Base-by-base conservation (phyloP, 1,139 yeast species). In the Arxiozyma telluris region DNA sequence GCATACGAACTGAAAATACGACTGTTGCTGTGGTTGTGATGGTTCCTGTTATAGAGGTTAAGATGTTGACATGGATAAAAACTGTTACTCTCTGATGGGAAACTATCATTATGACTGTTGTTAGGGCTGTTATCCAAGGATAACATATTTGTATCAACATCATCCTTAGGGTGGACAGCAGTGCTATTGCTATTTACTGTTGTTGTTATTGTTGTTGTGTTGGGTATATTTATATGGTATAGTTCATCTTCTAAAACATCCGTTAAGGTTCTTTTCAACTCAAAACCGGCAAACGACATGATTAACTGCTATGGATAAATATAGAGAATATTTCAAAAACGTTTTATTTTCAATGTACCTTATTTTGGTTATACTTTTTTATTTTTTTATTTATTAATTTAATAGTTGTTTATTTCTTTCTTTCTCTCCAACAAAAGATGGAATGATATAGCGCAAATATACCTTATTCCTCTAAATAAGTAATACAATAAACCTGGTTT, bases 241-340 rank as follows among this genome's bases (percentile, higher is more conserved):
- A 83, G 70, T 63, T 84, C 89, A 59, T 84, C 90, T 57, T 82
- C 87, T 73, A 81, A 74, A 46, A 80, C 77, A 60, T 81, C 86
- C 41, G 82, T 78, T 56, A 80, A 66, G 21, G 84, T 74, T 63
- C 84, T 76, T 44, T 55, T 59, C 52, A 64, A 55, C 25, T 61
- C 56, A 45, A 66, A 55, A 53, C 64, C 68, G 5, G 65, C 42
- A 38, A 46, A 46, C 6, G 49, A 46, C 49, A 46, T 46, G 4
- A 20, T 27, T 11, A 46, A 18, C 38, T 27, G 20, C 18, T 23
- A 45, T 12, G 5, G 4, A 15, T 15, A 3, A 34, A 34, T 4
- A 15, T 15, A 34, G 6, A 12, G 6, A 15, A 34, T 34, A 34
- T 34, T 34, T 12, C 39, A 3, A 34, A 4, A 12, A 15, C n/a